phyloP scores from a whole-genome alignment of 495 filamentous ascomycete species.

The Penicillium coffeae region DNA sequence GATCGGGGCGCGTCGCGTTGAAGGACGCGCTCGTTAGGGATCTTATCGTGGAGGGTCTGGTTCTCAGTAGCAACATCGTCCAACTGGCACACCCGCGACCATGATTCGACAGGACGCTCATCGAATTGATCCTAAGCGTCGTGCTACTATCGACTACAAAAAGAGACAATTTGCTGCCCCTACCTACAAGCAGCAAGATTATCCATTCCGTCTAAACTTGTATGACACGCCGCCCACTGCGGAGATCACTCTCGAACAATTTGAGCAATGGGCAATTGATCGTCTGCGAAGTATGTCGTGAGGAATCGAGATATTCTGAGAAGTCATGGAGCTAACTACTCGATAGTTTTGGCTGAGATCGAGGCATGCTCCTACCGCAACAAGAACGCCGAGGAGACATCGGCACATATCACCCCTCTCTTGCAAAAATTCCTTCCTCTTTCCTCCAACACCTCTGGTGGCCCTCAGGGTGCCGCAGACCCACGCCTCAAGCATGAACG shows the following conservation, averaged over 20 bases:
- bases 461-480: slow-evolving; percentile 41
- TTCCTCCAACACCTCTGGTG: slow-evolving; percentile 63
- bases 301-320: neutral
- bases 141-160: slow-evolving; percentile 68
- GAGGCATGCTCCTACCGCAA: slow-evolving; percentile 97
- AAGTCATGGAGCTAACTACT: slow-evolving; percentile 1
- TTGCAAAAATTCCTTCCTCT: slow-evolving; percentile 86
- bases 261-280: slow-evolving; percentile 99
- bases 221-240: slow-evolving; percentile 84
- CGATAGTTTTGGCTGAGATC: slow-evolving; percentile 82
- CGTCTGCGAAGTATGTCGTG: slow-evolving; percentile 63
- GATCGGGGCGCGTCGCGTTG: slow-evolving; percentile 3
- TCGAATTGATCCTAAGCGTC: slow-evolving; percentile 78
- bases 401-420: slow-evolving; percentile 70
- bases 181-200: slow-evolving; percentile 67
- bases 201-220: slow-evolving; percentile 85
- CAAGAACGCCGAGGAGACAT: slow-evolving; percentile 72
- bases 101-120: slow-evolving; percentile 73
- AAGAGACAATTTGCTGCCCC: slow-evolving; percentile 81
- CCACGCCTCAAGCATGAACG: slow-evolving; percentile 64
- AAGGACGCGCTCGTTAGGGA: slow-evolving; percentile 11
- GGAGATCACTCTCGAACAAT: slow-evolving; percentile 95
- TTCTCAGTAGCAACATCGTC: neutral
- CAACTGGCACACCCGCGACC: slow-evolving; percentile 16
- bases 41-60: slow-evolving; percentile 2